Percentiles rank a stretch among this genome's conserved stretches.
Conservation (phyloP, 495 filamentous ascomycete species). For the Halenospora varia region DNA sequence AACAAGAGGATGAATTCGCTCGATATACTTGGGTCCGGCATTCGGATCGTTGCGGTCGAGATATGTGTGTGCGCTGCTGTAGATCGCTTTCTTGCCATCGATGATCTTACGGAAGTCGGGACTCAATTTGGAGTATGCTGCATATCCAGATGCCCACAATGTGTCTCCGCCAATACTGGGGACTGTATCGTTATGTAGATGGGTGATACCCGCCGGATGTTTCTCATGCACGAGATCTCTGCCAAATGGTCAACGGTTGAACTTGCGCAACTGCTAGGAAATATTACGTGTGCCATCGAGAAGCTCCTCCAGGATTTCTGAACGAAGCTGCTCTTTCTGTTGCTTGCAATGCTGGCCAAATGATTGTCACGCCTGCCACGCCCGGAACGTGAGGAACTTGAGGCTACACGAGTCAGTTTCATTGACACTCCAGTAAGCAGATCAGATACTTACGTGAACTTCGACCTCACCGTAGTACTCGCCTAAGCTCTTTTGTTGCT, state of each 20-base stretch:
- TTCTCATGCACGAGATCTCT: slow-evolving; percentile 63
- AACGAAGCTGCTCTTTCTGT: slow-evolving; percentile 52
- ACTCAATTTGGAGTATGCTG: slow-evolving; percentile 68
- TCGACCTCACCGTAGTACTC: slow-evolving; percentile 65
- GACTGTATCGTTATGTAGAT: slow-evolving; percentile 65
- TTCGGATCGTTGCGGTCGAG: slow-evolving; percentile 58
- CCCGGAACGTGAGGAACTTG: slow-evolving; percentile 69
- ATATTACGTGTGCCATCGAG: slow-evolving; percentile 56
- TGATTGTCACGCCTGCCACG: slow-evolving; percentile 58
- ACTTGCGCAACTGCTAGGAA: background rate
- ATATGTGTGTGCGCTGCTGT: slow-evolving; percentile 62
- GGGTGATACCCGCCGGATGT: slow-evolving; percentile 67
- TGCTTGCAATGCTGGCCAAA: slow-evolving; percentile 63
- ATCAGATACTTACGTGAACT: slow-evolving; percentile 50
- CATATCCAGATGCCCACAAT: slow-evolving; percentile 66
- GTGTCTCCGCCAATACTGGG: slow-evolving; percentile 65
- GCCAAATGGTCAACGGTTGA: background rate
- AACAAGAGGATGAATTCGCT: slow-evolving; percentile 64
- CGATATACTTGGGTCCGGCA: slow-evolving; percentile 58
- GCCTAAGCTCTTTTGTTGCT: slow-evolving; percentile 63
- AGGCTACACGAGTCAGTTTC: slow-evolving; percentile 38
- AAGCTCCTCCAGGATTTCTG: slow-evolving; percentile 59
- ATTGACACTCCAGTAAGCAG: background rate
- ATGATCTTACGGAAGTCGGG: slow-evolving; percentile 66
- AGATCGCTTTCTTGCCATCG: slow-evolving; percentile 63